phyloP scores from a whole-genome alignment of 345 rosid species.

The Conringia planisiliqua region DNA sequence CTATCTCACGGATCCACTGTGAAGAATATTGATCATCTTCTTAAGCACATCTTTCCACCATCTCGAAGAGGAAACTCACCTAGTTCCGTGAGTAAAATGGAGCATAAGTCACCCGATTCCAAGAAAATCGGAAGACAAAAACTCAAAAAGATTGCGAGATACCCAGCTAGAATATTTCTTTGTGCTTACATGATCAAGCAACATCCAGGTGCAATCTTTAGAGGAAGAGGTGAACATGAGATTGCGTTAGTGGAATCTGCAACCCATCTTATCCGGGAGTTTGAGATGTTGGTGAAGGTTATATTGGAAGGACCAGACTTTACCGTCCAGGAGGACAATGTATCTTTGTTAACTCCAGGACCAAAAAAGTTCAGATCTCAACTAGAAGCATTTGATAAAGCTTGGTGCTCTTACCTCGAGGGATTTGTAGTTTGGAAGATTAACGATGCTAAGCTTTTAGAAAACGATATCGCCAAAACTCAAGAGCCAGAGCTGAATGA shows the following conservation, averaged over 20 bases:
- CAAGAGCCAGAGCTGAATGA: conserved; percentile 83
- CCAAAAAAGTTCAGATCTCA: conserved; percentile 70
- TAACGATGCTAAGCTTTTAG: conserved; percentile 80
- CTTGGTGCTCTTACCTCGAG: conserved; percentile 82
- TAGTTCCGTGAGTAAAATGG: conserved; percentile 47
- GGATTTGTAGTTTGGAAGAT: conserved; percentile 90
- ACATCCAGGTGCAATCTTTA: conserved; percentile 88
- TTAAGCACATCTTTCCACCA: conserved; percentile 61
- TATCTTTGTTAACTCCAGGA: conserved; percentile 32
- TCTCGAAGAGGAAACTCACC: conserved; percentile 58
- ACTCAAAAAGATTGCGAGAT: conserved; percentile 48
- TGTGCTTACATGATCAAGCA: conserved; percentile 95
- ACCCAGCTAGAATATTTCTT: conserved; percentile 79
- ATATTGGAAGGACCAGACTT: conserved; percentile 67
- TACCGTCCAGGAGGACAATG: conserved; percentile 52
- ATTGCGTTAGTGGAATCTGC: conserved; percentile 71
- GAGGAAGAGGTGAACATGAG: conserved; percentile 85
- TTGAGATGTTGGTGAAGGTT: conserved; percentile 64
- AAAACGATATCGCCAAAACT: conserved; percentile 74
- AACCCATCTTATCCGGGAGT: conserved; percentile 54
- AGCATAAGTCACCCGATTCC: conserved; percentile 42
- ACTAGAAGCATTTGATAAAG: conserved; percentile 73
- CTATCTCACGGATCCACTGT: conserved; percentile 33
- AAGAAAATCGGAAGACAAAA: conserved; percentile 38
- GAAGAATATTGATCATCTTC: conserved; percentile 79